Conservation (phyloP, 1,139 yeast species). For the Candida neerlandica region DNA sequence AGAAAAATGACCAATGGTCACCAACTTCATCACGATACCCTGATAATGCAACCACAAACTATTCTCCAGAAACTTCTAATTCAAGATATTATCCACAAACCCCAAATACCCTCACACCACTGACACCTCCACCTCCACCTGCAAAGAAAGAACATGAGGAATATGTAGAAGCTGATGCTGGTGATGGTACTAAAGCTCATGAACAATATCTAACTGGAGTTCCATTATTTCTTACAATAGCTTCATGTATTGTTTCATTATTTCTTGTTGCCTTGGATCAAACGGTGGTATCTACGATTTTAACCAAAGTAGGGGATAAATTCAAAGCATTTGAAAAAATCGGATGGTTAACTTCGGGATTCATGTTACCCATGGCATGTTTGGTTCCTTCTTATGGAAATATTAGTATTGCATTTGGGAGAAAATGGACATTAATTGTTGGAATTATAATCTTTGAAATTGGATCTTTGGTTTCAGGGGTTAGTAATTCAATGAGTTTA, state of each 20-base stretch:
- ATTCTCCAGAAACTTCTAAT: slow-evolving; percentile 1
- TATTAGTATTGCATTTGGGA: slow-evolving; percentile 60
- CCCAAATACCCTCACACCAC: neutral
- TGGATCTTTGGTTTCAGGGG: slow-evolving; percentile 64
- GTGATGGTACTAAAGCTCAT: slow-evolving; percentile 54
- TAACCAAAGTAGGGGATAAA: slow-evolving; percentile 56
- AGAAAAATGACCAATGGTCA: neutral
- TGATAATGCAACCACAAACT: neutral
- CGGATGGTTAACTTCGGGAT: slow-evolving; percentile 66
- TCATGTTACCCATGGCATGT: slow-evolving; percentile 59
- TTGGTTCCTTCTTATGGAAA: slow-evolving; percentile 65
- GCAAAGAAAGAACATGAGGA: slow-evolving; percentile 14
- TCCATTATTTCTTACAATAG: slow-evolving; percentile 41
- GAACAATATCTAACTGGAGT: slow-evolving; percentile 53
- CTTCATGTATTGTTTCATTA: slow-evolving; percentile 50
- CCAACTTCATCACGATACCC: neutral
- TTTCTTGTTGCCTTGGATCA: slow-evolving; percentile 69
- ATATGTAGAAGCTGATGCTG: slow-evolving; percentile 51
- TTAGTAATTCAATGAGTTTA: slow-evolving; percentile 58
- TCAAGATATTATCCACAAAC: neutral
- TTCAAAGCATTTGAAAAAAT: slow-evolving; percentile 56
- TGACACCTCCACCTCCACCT: neutral
- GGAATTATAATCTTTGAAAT: slow-evolving; percentile 59
- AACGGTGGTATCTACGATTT: slow-evolving; percentile 62
- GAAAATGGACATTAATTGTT: slow-evolving; percentile 51